Percentiles rank a stretch among this genome's conserved stretches.
Evolutionary conservation across 2,329 filamentous ascomycete species (phyloP).

Genomic region (Cryphonectria japonica): DNA sequence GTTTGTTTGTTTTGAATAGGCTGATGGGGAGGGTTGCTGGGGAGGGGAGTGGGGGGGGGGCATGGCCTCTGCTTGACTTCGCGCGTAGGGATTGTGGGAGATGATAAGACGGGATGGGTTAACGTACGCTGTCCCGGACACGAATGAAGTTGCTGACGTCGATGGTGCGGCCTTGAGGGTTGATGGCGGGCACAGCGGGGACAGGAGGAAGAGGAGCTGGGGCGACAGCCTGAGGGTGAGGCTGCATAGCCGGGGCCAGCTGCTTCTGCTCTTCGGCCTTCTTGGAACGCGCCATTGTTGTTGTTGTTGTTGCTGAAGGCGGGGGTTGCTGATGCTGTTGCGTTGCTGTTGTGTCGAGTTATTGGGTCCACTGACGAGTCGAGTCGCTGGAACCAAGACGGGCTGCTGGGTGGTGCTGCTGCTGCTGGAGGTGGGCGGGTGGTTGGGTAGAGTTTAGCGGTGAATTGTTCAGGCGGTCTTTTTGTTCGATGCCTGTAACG

Average conservation of each 20-base stretch:
- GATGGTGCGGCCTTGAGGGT: conserved; percentile 48
- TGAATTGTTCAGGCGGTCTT: conserved; percentile 13
- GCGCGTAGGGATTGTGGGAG: background rate
- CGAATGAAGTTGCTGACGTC: conserved; percentile 77
- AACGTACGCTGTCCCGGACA: conserved; percentile 80
- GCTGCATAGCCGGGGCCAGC: conserved; percentile 25
- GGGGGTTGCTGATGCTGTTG: background rate
- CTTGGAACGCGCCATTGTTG: conserved; percentile 45
- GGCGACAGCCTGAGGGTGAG: conserved; percentile 12
- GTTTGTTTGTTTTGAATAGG: background rate
- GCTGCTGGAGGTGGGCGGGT: background rate
- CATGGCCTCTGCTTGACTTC: background rate
- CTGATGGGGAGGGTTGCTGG: background rate
- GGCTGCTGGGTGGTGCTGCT: background rate
- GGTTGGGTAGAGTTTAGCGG: background rate
- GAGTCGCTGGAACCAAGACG: background rate
- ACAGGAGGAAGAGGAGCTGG: conserved; percentile 21
- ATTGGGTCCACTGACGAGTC: conserved; percentile 10
- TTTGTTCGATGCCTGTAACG: conserved; percentile 12
- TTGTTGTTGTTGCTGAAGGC: conserved; percentile 20
- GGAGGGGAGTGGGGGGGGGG: background rate
- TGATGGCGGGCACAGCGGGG: conserved; percentile 17
- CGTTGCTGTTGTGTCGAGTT: background rate
- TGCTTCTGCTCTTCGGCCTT: conserved; percentile 39
- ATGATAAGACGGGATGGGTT: conserved; percentile 24